Evolutionary conservation across 768 basidiomycete species (phyloP).

Genomic region (Podaxis sp.): DNA sequence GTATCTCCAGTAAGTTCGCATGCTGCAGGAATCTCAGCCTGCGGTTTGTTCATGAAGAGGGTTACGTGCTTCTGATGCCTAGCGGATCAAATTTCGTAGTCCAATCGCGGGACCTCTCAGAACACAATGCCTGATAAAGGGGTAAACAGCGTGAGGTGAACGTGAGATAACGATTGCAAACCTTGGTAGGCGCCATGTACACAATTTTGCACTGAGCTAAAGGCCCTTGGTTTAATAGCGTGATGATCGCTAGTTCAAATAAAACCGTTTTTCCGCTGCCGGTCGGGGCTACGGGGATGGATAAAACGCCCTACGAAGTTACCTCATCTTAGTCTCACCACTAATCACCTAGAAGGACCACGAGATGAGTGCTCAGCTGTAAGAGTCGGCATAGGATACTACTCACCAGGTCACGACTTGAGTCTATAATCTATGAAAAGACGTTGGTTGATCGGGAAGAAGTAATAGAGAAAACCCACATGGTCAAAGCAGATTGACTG

Average conservation of each 20-base stretch:
- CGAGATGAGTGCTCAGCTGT: background rate
- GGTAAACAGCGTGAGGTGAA: background rate
- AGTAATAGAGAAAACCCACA: slow-evolving; percentile 40
- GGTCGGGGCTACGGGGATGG: slow-evolving; percentile 70
- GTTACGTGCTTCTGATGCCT: slow-evolving; percentile 67
- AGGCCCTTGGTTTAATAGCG: slow-evolving; percentile 35
- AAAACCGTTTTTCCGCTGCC: slow-evolving; percentile 95
- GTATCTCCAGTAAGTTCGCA: slow-evolving; percentile 95
- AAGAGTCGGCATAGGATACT: background rate
- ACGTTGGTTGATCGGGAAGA: background rate
- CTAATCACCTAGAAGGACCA: slow-evolving; percentile 60
- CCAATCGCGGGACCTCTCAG: slow-evolving; percentile 87
- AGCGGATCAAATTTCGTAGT: slow-evolving; percentile 70
- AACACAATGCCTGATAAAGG: slow-evolving; percentile 71
- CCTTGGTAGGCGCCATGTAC: slow-evolving; percentile 94
- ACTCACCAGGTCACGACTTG: slow-evolving; percentile 65
- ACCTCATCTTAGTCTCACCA: slow-evolving; percentile 37
- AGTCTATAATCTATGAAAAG: slow-evolving; percentile 49
- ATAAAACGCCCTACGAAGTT: background rate
- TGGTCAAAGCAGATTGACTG: slow-evolving; percentile 82
- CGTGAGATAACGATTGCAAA: slow-evolving; percentile 22
- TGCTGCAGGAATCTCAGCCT: slow-evolving; percentile 43
- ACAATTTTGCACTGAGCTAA: slow-evolving; percentile 57
- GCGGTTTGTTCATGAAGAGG: background rate
- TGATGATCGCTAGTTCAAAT: slow-evolving; percentile 89